Evolutionary conservation across 1,139 yeast species (phyloP), one percentile per base, ranked within the genome.

Genomic region (Yamadazyma mexicana): DNA sequence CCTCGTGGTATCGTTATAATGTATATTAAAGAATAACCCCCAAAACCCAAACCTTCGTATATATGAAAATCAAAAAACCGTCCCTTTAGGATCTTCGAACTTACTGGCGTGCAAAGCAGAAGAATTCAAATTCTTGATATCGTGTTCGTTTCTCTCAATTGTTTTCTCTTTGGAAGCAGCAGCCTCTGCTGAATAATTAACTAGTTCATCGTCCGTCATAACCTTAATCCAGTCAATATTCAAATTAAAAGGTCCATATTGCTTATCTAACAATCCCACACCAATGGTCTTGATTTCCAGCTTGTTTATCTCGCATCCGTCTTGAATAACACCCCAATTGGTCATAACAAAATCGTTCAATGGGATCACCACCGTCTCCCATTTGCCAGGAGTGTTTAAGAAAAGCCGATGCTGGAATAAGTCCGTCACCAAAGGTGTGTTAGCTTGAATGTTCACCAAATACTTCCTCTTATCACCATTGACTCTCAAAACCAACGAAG

Each of bases 281-380:
- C 96, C 96, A 16, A 87, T 67, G 4, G 94, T 82, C 51, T 83
- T 81, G 39, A 87, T 77, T 49, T 79, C 79, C 24, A 77, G 69
- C 51, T 77, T 77, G 56, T 86, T 84, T 56, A 87, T 55, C 46
- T 70, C 76, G 40, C 67, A 61, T 17, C 81, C 81, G 47, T 82
- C 86, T 64, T 84, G 92, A 42, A 87, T 81, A 23, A 77, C 79
- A 8, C 95, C 95, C 76, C 87, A 81, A 55, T 85, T 86, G 24
- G 95, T 87, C 64, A 87, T 71, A 41, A 87, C 91, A 61, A 87
- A 86, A 54, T 84, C 91, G 48, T 80, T 74, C 41, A 87, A 67
- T 36, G 94, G 89, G 29, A 87, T 81, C 28, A 82, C 78, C 26
- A 87, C 88, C 1, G 88, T 83, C 56, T 87, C 95, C 95, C 95